A percentile compares a stretch with the other conserved stretches of the same genome.
phyloP scores from a whole-genome alignment of 345 rosid genomes.

The Salix arbutifolia region DNA sequence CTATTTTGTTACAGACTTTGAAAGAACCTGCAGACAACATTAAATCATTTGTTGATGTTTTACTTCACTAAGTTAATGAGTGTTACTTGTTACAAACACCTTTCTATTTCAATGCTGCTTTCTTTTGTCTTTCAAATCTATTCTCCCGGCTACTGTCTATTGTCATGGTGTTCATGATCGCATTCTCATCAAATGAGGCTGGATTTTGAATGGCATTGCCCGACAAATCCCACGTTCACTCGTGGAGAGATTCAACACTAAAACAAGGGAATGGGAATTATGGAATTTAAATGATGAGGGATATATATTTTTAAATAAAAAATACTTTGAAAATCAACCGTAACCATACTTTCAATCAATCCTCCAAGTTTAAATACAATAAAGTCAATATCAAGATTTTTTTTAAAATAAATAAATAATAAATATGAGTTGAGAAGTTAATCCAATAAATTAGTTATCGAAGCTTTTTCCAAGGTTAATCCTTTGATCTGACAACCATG shows the following conservation, averaged over 20 bases:
- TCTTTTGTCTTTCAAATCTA: background rate
- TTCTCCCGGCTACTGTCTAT: no score
- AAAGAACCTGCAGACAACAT: constrained; percentile 17
- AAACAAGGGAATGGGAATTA: background rate
- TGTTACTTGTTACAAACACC: constrained; percentile 13
- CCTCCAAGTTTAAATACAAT: no score
- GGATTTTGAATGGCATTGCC: constrained; percentile 5
- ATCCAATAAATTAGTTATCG: no score
- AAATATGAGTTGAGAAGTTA: no score
- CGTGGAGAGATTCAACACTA: background rate
- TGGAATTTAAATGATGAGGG: background rate
- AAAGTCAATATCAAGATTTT: no score
- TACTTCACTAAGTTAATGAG: constrained; percentile 11
- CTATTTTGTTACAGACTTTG: constrained; percentile 18
- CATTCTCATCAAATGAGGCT: background rate
- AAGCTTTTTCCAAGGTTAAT: no score
- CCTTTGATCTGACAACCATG: no score
- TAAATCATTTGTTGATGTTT: constrained; percentile 23
- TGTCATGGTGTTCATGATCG: background rate
- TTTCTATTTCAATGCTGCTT: background rate
- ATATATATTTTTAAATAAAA: no score
- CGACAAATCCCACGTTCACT: constrained; percentile 15
- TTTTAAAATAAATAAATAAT: no score
- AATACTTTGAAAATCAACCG: no score
- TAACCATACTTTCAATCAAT: accelerated